Evolutionary conservation across 345 rosid genomes (phyloP), one percentile per base, ranked within the genome.

Genomic region (Eutrema japonicum): DNA sequence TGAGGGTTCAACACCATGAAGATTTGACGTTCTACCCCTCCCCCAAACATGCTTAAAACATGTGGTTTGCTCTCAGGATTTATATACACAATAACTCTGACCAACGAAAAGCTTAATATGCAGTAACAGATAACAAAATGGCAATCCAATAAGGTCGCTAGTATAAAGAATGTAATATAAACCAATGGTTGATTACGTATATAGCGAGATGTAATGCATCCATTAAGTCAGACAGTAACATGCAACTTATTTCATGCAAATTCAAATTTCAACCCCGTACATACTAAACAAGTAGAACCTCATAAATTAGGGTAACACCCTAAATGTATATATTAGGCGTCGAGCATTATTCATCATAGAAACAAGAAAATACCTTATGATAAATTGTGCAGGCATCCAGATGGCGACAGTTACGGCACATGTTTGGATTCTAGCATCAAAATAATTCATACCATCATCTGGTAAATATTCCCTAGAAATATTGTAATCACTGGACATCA

Each of bases 361-460:
- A 69, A 47, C 67, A 36, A 74, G 75, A 77, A 64, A 45, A 62
- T 87, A 95, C 99, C 96, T 92, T 92, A 69, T 95, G 99, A 83
- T 89, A 90, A 69, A 92, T 79, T 58, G 92, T 85, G 79, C 99
- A 95, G 45, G 76, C 87, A 78, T 85, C 89, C 76, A 95, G 83
- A 85, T 92, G 99, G 50, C 96, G 96, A 75, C 99, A 95, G 71
- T 87, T 71, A 75, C 81, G 88, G 84, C 99, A 95, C 76, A 86
- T 83, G 77, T 81, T 87, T 66, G 86, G 96, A 82, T 83, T 85
- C 99, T 95, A 80, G 32, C 38, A 79, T 65, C 36, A 78, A 57
- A 80, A 61, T 4, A 26, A 49, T 26, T 64, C 35, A 68, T 56
- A 37, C 35, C 35, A 47, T 5, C 32, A 61, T 61, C 70, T 33